Evolutionary conservation across 768 basidiomycete genomes (phyloP).

Genomic region (Russula emetica): DNA sequence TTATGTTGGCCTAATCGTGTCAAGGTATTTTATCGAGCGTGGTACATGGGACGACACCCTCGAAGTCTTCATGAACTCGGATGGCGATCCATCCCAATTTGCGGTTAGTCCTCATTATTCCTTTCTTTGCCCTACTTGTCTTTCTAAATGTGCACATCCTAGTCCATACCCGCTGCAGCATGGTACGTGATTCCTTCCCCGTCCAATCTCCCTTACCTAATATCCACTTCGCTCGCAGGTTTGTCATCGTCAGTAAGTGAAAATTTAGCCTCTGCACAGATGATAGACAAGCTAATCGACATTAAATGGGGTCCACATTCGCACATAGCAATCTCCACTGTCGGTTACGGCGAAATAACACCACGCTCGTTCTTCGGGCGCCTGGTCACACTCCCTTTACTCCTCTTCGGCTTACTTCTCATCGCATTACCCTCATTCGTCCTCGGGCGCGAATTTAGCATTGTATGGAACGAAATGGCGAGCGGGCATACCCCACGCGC

Average conservation of each 20-base stretch:
- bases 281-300: neutral
- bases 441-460: conserved; percentile 84
- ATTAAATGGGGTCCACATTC: neutral
- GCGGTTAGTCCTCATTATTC: conserved; percentile 42
- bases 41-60: conserved; percentile 84
- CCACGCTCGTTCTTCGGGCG: conserved; percentile 86
- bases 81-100: conserved; percentile 80
- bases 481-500: conserved; percentile 22
- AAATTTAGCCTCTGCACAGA: neutral
- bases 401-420: conserved; percentile 81
- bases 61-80: conserved; percentile 76
- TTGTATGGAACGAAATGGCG: conserved; percentile 84
- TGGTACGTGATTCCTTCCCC: conserved; percentile 51
- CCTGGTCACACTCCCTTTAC: conserved; percentile 77
- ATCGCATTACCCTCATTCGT: conserved; percentile 92
- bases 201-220: neutral
- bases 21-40: conserved; percentile 83
- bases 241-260: conserved; percentile 72
- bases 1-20: neutral
- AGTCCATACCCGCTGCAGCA: conserved; percentile 70
- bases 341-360: conserved; percentile 89
- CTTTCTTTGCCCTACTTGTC: neutral
- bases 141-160: neutral
- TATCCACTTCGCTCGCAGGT: conserved; percentile 39
- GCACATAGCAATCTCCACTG: conserved; percentile 73